Base-by-base conservation (phyloP, 352 stramenopile species). In the Thraustochytrium striatum region DNA sequence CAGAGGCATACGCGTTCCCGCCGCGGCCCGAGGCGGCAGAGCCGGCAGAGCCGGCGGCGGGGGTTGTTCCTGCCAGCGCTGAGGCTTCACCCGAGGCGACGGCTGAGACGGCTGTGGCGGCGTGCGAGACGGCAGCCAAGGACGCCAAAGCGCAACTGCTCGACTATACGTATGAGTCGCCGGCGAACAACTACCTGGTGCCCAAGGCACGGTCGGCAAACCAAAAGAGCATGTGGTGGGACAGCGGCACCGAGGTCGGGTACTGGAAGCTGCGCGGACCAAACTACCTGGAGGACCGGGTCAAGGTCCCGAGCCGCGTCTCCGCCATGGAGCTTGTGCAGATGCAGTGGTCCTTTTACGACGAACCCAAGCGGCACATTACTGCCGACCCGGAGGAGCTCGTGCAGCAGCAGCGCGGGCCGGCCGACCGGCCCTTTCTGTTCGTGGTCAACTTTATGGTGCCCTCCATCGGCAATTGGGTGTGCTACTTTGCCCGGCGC, bases 361-460 rank as follows among this genome's bases (percentile, higher is more conserved):
- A 81, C 44, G 61, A 87, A 33, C 82, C 69, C 9, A 90, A 95
- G 59, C 85, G 89, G 30, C 84, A 94, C 73, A 81, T 94, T 36
- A 90, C 88, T 52, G 78, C 85, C 35, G 88, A 88, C 16, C 53
- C 84, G 1, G 88, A 90, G 68, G 92, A 88, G 59, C 84, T 93
- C 43, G 88, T 86, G 2, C 85, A 86, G 61, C 89, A 80, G 21
- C 87, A 87, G 69, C 78, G 68, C 44, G 73, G 69, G 25, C 73
- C 44, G 25, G 72, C 52, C 30, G 69, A 82, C 36, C 33, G 73
- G 21, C 73, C 73, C 11, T 95, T 95, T 83, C 92, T 88, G 55
- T 93, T 95, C 73, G 89, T 95, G 3, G 85, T 95, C 61, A 94
- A 93, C 80, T 93, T 94, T 86, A 93, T 93, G 82, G 92, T 95